These are phyloP conservation scores for Gloeostereum incarnatum DNA, from an alignment of 768 basidiomycete species.

Conservation along the genomic window DNA sequence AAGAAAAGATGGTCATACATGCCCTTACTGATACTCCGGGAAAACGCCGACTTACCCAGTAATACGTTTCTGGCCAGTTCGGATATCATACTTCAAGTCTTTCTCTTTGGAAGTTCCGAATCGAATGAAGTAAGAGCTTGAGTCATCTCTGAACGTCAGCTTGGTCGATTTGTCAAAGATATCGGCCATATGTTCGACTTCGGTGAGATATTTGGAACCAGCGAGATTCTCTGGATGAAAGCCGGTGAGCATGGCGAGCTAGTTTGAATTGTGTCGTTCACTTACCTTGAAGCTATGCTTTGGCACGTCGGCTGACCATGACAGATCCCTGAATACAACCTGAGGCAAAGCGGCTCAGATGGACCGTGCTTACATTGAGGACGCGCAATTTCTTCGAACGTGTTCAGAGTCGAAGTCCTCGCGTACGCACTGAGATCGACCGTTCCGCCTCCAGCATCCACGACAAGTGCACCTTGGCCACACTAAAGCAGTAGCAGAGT, in stretches of 20 bases:
- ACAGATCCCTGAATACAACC: slow-evolving; percentile 42
- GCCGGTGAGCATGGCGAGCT: too few relatives aligned
- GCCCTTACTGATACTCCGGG: not conserved
- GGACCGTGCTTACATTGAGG: slow-evolving; percentile 25
- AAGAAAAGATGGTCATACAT: not conserved
- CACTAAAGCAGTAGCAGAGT: slow-evolving; percentile 6
- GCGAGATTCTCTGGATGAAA: too few relatives aligned
- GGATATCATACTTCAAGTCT: slow-evolving; percentile 28
- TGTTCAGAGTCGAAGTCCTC: slow-evolving; percentile 13
- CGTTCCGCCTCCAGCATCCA: slow-evolving; percentile 57
- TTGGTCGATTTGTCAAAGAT: too few relatives aligned
- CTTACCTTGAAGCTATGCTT: slow-evolving; percentile 27
- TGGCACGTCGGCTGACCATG: slow-evolving; percentile 37
- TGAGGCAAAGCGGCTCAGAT: slow-evolving; percentile 10
- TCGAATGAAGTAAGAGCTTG: slow-evolving; percentile 34
- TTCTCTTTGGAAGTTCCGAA: slow-evolving; percentile 36
- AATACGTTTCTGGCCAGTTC: slow-evolving; percentile 37
- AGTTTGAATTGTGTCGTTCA: not conserved
- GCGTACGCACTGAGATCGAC: slow-evolving; percentile 52
- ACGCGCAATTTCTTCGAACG: slow-evolving; percentile 40
- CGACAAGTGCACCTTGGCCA: slow-evolving; percentile 38
- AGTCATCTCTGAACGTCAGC: too few relatives aligned
- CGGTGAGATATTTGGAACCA: too few relatives aligned
- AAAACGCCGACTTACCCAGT: slow-evolving; percentile 13
- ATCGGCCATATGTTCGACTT: too few relatives aligned